A percentile compares a stretch with the other conserved stretches of the same genome.
Conservation (phyloP, 2,329 filamentous ascomycete genomes). For the Pezicula radicicola region DNA sequence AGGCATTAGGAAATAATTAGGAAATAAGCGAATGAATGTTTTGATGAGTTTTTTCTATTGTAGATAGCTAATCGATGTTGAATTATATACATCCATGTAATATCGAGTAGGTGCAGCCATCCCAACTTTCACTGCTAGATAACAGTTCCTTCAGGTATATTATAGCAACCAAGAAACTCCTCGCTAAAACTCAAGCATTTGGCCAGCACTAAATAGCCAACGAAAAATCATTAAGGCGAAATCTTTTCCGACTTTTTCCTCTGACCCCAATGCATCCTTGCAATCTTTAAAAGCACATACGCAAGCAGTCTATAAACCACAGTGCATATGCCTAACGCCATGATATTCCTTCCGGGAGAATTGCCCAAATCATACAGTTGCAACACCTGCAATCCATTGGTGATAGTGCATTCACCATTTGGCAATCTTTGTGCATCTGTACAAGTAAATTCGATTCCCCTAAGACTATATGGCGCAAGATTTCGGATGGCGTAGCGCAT, state of each 20-base stretch:
- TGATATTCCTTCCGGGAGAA: conserved; percentile 57
- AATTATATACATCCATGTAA: too few species aligned
- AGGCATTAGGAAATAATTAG: too few species aligned
- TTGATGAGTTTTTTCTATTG: too few species aligned
- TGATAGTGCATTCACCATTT: conserved; percentile 60
- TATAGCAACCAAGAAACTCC: too few species aligned
- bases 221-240: too few species aligned
- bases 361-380: conserved; percentile 64
- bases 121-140: too few species aligned
- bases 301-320: conserved; percentile 65
- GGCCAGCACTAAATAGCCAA: too few species aligned
- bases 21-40: too few species aligned
- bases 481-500: conserved; percentile 68
- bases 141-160: too few species aligned
- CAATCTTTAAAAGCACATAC: conserved; percentile 53
- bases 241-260: not conserved
- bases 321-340: conserved; percentile 59
- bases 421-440: conserved; percentile 54
- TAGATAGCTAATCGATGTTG: too few species aligned
- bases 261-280: conserved; percentile 47
- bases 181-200: too few species aligned
- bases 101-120: too few species aligned
- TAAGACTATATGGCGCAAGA: conserved; percentile 62
- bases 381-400: conserved; percentile 64
- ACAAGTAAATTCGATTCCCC: conserved; percentile 61